Base-by-base conservation (phyloP, 805 yeast genomes). In the Ogataea angusta region DNA sequence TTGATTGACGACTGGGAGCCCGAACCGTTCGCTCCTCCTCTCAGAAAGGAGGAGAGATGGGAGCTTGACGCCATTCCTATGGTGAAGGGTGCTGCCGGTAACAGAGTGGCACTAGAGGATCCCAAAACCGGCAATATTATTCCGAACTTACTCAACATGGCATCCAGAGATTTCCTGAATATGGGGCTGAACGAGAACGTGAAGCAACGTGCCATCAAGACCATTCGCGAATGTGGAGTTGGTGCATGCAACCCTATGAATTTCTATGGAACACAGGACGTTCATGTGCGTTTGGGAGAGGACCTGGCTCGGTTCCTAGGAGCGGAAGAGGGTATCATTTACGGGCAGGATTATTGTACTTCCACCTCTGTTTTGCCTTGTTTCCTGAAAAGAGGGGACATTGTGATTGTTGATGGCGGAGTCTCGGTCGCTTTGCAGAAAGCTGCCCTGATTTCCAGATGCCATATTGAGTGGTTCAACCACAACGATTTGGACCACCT, bases 201-300 rank as follows among this genome's bases (percentile, higher is more conserved):
- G 28, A 67, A 68, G 38, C 61, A 69, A 15, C 73, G 69, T 10
- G 88, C 89, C 4, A 72, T 76, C 38, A 60, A 68, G 22, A 71
- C 78, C 16, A 79, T 93, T 46, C 69, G 70, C 34, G 70, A 71
- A 43, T 79, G 84, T 44, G 99, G 99, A 59, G 97, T 93, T 37
- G 99, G 99, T 49, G 91, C 97, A 1, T 93, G 99, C 70, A 96
- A 98, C 29, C 98, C 99, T 5, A 95, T 97, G 30, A 95, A 95
- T 42, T 93, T 93, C 56, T 93, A 90, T 62, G 99, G 99, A 46
- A 85, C 89, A 45, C 96, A 89, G 64, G 96, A 89, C 59, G 88
- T 82, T 31, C 99, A 93, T 59, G 81, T 80, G 40, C 73, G 82
- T 53, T 70, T 86, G 42, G 95, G 89, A 60, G 79, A 78, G 53